Evolutionary conservation across 139 green algal genomes (phyloP).

Genomic region (Tetradesmus obliquus): DNA sequence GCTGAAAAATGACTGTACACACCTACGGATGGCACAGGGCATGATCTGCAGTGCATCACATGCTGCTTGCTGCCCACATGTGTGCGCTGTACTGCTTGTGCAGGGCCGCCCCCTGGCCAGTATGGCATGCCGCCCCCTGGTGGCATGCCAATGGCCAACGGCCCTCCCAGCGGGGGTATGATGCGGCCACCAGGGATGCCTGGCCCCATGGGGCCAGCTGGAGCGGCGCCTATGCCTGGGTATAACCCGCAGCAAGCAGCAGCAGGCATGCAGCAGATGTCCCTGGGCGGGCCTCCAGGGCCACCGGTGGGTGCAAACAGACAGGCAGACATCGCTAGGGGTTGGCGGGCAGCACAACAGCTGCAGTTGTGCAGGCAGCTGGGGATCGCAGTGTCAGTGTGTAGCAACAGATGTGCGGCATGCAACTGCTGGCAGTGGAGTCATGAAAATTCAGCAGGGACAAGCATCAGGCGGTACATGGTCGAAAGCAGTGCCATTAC

Average conservation of each 20-base stretch:
- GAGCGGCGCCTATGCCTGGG: not conserved
- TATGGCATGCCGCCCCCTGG: slow-evolving; percentile 27
- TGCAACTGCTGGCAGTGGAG: no score
- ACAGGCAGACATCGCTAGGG: not conserved
- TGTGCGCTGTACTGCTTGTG: not conserved
- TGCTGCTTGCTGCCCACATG: not conserved
- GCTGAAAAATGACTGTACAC: not conserved
- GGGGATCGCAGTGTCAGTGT: not conserved
- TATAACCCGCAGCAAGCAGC: slow-evolving; percentile 37
- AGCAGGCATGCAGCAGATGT: slow-evolving; percentile 51
- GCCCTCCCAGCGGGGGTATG: slow-evolving; percentile 40
- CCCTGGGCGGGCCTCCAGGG: slow-evolving; percentile 27
- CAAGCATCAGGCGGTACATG: no score
- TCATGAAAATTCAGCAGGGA: no score
- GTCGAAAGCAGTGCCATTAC: no score
- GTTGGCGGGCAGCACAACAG: not conserved
- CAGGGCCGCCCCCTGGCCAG: not conserved
- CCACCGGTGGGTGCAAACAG: slow-evolving; percentile 20
- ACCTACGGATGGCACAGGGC: not conserved
- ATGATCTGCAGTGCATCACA: not conserved
- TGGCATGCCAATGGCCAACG: slow-evolving; percentile 35
- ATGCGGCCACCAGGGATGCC: slow-evolving; percentile 29
- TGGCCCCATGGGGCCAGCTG: not conserved
- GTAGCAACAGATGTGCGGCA: not conserved
- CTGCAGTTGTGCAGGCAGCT: not conserved